A percentile compares a stretch with the other conserved stretches of the same genome.
Conservation (phyloP, 495 filamentous ascomycete species). For the Annulohypoxylon stygium region DNA sequence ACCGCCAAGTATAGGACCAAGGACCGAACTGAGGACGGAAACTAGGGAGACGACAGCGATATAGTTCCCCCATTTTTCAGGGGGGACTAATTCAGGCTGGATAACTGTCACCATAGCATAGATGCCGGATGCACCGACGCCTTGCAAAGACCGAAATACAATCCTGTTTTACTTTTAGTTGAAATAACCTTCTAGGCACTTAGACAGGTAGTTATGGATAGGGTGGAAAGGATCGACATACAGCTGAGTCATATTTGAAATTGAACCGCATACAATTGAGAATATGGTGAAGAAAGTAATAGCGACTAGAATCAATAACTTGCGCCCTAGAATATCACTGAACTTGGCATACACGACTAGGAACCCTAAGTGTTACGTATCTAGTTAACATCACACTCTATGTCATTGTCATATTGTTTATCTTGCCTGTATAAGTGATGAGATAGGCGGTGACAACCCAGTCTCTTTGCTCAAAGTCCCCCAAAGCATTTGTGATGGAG, state of each 20-base stretch:
- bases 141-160: conserved; percentile 67
- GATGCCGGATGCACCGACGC: conserved; percentile 67
- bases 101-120: conserved; percentile 66
- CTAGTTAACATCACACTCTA: not conserved
- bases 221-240: conserved; percentile 43
- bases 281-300: conserved; percentile 64
- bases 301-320: conserved; percentile 56
- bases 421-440: conserved; percentile 67
- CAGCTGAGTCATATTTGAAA: conserved; percentile 62
- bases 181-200: not conserved
- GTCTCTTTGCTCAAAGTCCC: conserved; percentile 61
- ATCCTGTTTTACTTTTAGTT: conserved; percentile 60
- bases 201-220: not conserved
- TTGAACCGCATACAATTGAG: conserved; percentile 65
- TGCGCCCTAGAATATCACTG: conserved; percentile 67
- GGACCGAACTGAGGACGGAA: conserved; percentile 58
- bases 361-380: conserved; percentile 52
- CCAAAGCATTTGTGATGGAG: conserved; percentile 65
- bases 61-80: conserved; percentile 58
- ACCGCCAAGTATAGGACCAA: conserved; percentile 62
- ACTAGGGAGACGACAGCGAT: conserved; percentile 62
- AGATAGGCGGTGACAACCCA: conserved; percentile 72
- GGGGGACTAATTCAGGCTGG: conserved; percentile 61
- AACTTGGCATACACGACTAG: conserved; percentile 66
- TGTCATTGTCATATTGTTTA: not conserved